A percentile compares a stretch with the other conserved stretches of the same genome.
These are phyloP conservation scores for Phallus indusiatus DNA, from an alignment of 768 basidiomycete genomes.

Conservation along the genomic window DNA sequence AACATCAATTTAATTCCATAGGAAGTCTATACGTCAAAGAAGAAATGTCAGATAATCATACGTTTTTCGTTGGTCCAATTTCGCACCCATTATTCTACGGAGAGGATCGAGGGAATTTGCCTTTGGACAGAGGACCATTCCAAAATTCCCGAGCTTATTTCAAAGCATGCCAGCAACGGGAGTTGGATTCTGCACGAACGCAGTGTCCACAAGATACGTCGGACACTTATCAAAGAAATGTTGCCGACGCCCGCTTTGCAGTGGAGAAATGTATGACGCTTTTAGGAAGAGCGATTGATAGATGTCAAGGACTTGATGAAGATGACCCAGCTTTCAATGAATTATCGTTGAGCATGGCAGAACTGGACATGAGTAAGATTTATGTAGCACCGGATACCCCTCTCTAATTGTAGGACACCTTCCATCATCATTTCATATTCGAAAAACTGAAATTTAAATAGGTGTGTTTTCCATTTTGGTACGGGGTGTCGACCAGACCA, in stretches of 20 bases:
- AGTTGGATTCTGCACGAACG: conserved; percentile 23
- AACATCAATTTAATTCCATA: conserved; percentile 19
- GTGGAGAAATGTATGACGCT: conserved; percentile 24
- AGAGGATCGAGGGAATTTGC: conserved; percentile 20
- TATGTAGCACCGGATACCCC: conserved; percentile 20
- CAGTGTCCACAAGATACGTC: conserved; percentile 24
- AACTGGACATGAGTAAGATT: conserved; percentile 21
- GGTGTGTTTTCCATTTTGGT: conserved; percentile 23
- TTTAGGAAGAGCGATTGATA: conserved; percentile 19
- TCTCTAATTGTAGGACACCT: conserved; percentile 18
- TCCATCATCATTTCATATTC: too few species aligned
- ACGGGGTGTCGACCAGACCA: conserved; percentile 19
- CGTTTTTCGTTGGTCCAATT: conserved; percentile 14
- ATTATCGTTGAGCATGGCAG: conserved; percentile 24
- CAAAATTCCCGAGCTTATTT: conserved; percentile 22
- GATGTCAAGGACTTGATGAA: conserved; percentile 23
- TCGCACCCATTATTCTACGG: conserved; percentile 20
- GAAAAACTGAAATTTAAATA: conserved; percentile 1
- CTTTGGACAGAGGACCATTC: conserved; percentile 26
- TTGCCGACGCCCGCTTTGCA: conserved; percentile 20
- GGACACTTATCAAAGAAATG: conserved; percentile 20
- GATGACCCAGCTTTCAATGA: conserved; percentile 22
- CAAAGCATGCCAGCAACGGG: conserved; percentile 26
- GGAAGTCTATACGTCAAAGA: conserved; percentile 16
- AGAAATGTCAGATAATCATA: background rate